Evolutionary conservation across 1,284 basidiomycete species (phyloP).

Genomic region (Wolfiporia cocos): DNA sequence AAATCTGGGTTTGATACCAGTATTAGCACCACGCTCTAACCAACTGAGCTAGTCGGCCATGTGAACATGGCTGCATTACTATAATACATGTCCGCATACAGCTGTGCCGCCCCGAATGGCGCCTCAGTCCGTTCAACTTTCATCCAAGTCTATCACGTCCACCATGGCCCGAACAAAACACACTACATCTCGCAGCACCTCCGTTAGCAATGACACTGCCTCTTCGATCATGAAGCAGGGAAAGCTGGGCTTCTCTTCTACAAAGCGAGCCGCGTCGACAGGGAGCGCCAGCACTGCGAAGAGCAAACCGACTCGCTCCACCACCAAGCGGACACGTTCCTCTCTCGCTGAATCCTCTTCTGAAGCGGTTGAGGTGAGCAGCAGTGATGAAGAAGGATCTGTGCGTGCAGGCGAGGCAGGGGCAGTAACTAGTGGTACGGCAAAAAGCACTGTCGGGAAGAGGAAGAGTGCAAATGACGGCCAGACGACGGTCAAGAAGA

Average conservation of each 20-base stretch:
- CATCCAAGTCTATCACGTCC: no score
- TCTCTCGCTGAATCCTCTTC: neutral
- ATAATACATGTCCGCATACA: no score
- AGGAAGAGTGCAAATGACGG: neutral
- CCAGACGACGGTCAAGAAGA: constrained; percentile 5
- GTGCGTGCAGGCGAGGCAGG: no score
- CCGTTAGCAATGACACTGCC: no score
- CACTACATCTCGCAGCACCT: no score
- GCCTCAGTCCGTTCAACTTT: no score
- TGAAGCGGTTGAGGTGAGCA: constrained; percentile 1
- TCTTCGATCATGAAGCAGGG: constrained; percentile 6
- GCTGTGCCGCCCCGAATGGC: no score
- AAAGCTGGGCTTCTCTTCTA: constrained; percentile 4
- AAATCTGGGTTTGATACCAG: neutral
- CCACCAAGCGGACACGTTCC: constrained; percentile 1
- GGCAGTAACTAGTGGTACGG: neutral
- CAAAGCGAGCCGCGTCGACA: constrained; percentile 7
- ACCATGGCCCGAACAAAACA: no score
- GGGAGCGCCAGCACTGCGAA: neutral
- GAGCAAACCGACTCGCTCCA: constrained; percentile 1
- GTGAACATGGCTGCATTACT: neutral
- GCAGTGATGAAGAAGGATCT: constrained; percentile 1
- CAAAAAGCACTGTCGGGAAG: neutral
- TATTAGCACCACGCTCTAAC: constrained; percentile 13
- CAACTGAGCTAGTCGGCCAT: constrained; percentile 11